Evolutionary conservation across 441 rosid genomes (phyloP).

Genomic region (Populus trichocarpa): DNA sequence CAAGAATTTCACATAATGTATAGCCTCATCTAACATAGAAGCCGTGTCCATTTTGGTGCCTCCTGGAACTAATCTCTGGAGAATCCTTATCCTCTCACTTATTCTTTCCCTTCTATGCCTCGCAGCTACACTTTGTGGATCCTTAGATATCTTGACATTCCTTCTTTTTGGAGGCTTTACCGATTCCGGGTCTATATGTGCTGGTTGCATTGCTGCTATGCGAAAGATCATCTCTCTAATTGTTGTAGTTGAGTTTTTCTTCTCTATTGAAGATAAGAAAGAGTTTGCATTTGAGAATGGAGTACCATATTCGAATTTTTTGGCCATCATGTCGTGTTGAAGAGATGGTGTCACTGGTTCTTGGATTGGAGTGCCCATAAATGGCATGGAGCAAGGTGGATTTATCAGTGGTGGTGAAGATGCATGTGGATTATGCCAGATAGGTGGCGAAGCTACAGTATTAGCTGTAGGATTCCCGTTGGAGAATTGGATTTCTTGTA

Average conservation of each 20-base stretch:
- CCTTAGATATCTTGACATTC: constrained; percentile 90
- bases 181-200: constrained; percentile 85
- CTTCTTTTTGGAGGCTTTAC: constrained; percentile 78
- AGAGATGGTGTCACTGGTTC: constrained; percentile 30
- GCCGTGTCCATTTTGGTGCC: constrained; percentile 98
- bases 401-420: constrained; percentile 9
- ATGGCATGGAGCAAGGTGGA: constrained; percentile 19
- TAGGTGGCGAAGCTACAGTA: constrained; percentile 15
- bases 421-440: constrained; percentile 12
- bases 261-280: constrained; percentile 41
- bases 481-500: constrained; percentile 28
- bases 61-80: constrained; percentile 89
- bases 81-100: constrained; percentile 83
- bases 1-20: constrained; percentile 86
- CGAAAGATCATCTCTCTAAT: constrained; percentile 90
- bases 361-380: constrained; percentile 31
- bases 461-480: not conserved
- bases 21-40: constrained; percentile 91
- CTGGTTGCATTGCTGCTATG: constrained; percentile 91
- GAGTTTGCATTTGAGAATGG: constrained; percentile 31
- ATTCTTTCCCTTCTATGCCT: constrained; percentile 80
- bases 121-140: constrained; percentile 95
- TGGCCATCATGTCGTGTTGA: constrained; percentile 26
- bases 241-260: constrained; percentile 62
- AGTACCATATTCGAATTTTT: constrained; percentile 27